phyloP scores from a whole-genome alignment of 2,329 filamentous ascomycete species.

The Exophiala xenobiotica region DNA sequence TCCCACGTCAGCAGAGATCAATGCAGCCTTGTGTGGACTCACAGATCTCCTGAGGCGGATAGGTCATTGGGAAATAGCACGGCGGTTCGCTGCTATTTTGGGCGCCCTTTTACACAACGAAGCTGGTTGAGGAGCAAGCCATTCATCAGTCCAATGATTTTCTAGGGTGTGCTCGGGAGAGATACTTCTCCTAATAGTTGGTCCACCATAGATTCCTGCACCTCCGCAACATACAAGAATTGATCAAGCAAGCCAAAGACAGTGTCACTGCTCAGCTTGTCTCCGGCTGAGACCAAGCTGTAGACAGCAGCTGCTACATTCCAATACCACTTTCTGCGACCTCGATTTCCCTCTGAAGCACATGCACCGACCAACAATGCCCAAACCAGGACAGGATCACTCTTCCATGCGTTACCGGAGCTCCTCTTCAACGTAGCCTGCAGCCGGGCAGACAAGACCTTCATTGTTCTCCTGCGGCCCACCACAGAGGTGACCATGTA shows the following conservation, averaged over 20 bases:
- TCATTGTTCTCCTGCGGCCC: conserved; percentile 1
- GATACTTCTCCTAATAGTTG: background rate
- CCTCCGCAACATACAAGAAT: background rate
- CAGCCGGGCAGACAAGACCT: background rate
- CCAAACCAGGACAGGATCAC: background rate
- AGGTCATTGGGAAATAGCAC: conserved; percentile 34
- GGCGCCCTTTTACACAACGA: conserved; percentile 25
- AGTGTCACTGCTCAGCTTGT: background rate
- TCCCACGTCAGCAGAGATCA: conserved; percentile 28
- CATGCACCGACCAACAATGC: background rate
- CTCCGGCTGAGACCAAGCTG: background rate
- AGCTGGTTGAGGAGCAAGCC: conserved; percentile 13
- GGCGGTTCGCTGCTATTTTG: conserved; percentile 31
- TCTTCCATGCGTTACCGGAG: background rate
- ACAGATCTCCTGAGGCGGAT: conserved; percentile 32
- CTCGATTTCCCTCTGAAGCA: background rate
- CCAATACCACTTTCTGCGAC: background rate
- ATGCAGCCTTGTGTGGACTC: conserved; percentile 31
- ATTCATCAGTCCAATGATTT: too few species aligned
- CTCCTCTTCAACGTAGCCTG: background rate
- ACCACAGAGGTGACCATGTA: conserved; percentile 4
- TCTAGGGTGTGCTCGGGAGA: too few species aligned
- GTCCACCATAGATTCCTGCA: background rate
- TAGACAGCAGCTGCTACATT: background rate
- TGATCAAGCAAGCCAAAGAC: background rate